phyloP scores from a whole-genome alignment of 768 basidiomycete genomes.

The Xerocomellus chrysenteron region DNA sequence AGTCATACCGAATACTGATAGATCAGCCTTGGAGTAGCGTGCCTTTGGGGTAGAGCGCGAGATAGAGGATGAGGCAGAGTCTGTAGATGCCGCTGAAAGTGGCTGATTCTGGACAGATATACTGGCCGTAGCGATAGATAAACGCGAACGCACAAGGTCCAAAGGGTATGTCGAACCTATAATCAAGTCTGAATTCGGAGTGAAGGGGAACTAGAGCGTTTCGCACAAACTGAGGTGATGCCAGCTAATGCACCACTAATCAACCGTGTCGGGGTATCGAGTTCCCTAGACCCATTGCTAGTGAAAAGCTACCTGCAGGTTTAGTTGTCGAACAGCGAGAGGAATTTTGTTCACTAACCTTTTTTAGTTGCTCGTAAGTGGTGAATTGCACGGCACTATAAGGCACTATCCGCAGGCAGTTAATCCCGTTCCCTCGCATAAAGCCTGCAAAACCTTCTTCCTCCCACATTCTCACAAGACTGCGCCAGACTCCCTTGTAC shows the following conservation, averaged over 20 bases:
- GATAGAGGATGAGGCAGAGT: slow-evolving; percentile 28
- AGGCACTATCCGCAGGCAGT: slow-evolving; percentile 90
- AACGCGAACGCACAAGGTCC: slow-evolving; percentile 87
- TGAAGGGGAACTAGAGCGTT: slow-evolving; percentile 3
- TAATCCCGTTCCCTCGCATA: slow-evolving; percentile 93
- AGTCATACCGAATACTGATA: slow-evolving; percentile 87
- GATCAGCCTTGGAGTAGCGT: slow-evolving; percentile 49
- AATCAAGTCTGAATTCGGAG: slow-evolving; percentile 11
- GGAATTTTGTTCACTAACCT: slow-evolving; percentile 42
- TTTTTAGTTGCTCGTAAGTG: slow-evolving; percentile 89
- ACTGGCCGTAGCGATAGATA: slow-evolving; percentile 93
- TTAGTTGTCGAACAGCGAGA: slow-evolving; percentile 27
- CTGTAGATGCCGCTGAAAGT: slow-evolving; percentile 16
- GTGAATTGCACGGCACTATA: slow-evolving; percentile 88
- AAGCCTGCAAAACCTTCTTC: slow-evolving; percentile 93
- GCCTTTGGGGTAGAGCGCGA: slow-evolving; percentile 35
- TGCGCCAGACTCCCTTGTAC: slow-evolving; percentile 83
- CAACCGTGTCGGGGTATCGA: slow-evolving; percentile 88
- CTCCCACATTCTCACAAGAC: slow-evolving; percentile 80
- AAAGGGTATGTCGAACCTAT: slow-evolving; percentile 86
- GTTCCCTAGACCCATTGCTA: slow-evolving; percentile 59
- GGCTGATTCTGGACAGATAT: slow-evolving; percentile 42
- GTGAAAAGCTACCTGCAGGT: slow-evolving; percentile 60
- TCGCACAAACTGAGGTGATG: slow-evolving; percentile 90
- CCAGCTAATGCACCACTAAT: slow-evolving; percentile 89